phyloP scores from a whole-genome alignment of 1,139 yeast genomes.

The Citeromyces siamensis region DNA sequence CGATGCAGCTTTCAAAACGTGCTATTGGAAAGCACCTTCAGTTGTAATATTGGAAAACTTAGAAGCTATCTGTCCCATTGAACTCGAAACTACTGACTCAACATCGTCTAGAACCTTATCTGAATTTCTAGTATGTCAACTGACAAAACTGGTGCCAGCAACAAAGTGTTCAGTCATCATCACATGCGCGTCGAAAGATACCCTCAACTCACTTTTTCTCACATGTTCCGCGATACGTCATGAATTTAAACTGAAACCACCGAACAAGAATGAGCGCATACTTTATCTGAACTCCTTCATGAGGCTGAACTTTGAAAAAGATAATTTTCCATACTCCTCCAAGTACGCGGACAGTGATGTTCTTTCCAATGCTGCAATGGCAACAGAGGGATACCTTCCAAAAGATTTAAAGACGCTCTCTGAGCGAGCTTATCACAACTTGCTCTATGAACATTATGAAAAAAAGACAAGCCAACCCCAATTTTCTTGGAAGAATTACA shows the following conservation, averaged over 20 bases:
- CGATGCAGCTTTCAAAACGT: slow-evolving; percentile 39
- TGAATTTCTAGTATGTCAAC: slow-evolving; percentile 27
- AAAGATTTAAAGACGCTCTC: slow-evolving; percentile 63
- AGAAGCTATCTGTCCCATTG: slow-evolving; percentile 67
- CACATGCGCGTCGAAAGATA: slow-evolving; percentile 52
- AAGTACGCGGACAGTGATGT: slow-evolving; percentile 23
- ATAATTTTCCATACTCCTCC: slow-evolving; percentile 15
- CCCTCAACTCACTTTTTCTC: slow-evolving; percentile 47
- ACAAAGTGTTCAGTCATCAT: slow-evolving; percentile 42
- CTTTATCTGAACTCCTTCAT: slow-evolving; percentile 38
- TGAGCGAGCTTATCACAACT: slow-evolving; percentile 66
- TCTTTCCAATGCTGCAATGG: slow-evolving; percentile 54
- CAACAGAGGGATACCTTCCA: slow-evolving; percentile 86
- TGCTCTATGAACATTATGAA: slow-evolving; percentile 21
- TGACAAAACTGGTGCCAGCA: slow-evolving; percentile 24
- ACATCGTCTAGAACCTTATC: slow-evolving; percentile 45
- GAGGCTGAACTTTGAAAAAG: slow-evolving; percentile 18
- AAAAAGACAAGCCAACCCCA: not conserved
- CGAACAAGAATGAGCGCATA: slow-evolving; percentile 51
- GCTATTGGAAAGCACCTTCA: slow-evolving; percentile 76
- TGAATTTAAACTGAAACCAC: slow-evolving; percentile 49
- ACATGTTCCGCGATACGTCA: slow-evolving; percentile 66
- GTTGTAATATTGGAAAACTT: slow-evolving; percentile 67
- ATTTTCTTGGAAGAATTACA: slow-evolving; percentile 24
- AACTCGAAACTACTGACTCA: slow-evolving; percentile 57